Base-by-base conservation (phyloP, 345 rosid species). In the Eucalyptus erythrocorys region DNA sequence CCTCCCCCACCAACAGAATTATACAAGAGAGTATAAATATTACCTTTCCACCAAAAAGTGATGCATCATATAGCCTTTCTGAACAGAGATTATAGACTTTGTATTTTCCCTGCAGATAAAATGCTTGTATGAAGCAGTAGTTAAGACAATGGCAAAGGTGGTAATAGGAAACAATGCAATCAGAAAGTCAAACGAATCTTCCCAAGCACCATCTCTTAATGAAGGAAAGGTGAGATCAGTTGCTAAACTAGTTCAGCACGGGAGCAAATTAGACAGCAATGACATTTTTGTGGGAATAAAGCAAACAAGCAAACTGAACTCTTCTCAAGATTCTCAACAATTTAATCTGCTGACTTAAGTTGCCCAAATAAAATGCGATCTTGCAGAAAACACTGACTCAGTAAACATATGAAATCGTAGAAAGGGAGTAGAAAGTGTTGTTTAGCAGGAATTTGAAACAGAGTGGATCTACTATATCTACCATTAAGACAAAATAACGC, bases 51-150 rank as follows among this genome's bases (percentile, higher is more conserved):
- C 94, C 94, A 87, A 96, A 95, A 68, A 91, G 90, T 81, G 99
- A 94, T 88, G 98, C 98, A 91, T 97, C 98, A 24, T 97, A 97
- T 48, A 96, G 91, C 92, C 99, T 95, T 95, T 97, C 99, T 84
- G 96, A 95, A 91, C 99, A 97, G 88, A 97, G 98, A 91, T 96
- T 97, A 93, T 94, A 97, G 24, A 97, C 99, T 89, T 97, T 97
- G 93, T 96, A 97, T 89, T 96, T 97, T n/a, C 91, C 98, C 99
- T 97, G 94, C 92, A 92, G 48, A 89, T 49, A 61, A 55, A 89
- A 87, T 19, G 22, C 49, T 71, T 34, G 71, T 89, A 90, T 87
- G 86, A 51, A 76, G 84, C 84, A 40, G 47, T 21, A 76, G 45
- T 76, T 40, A 76, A 6, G 47, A 76, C 84, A 76, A 76, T 76